Conservation (phyloP, 2,329 filamentous ascomycete species). For the Cladosporium sp. region DNA sequence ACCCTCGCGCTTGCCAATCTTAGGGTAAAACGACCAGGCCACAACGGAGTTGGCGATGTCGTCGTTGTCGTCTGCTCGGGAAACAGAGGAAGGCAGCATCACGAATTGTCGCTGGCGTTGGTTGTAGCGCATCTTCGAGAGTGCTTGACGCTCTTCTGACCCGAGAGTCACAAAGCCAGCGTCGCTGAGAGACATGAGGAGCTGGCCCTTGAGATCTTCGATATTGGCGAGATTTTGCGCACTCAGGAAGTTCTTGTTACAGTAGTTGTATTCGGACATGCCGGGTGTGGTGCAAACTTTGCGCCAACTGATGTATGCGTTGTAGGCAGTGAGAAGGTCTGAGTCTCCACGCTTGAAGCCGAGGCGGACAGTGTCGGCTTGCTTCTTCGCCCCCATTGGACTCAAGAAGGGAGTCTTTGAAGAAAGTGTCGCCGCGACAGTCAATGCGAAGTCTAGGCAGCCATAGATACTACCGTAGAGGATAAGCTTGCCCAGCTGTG, state of each 20-base stretch:
- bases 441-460: slow-evolving; percentile 88
- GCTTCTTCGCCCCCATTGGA: slow-evolving; percentile 77
- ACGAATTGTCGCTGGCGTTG: slow-evolving; percentile 73
- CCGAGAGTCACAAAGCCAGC: slow-evolving; percentile 79
- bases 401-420: slow-evolving; percentile 93
- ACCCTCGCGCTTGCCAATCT: slow-evolving; percentile 78
- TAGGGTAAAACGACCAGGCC: slow-evolving; percentile 94
- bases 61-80: slow-evolving; percentile 78
- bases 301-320: slow-evolving; percentile 89
- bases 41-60: slow-evolving; percentile 77
- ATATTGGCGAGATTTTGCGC: slow-evolving; percentile 88
- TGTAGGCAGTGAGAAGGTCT: slow-evolving; percentile 88
- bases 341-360: slow-evolving; percentile 84
- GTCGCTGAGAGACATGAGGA: slow-evolving; percentile 81
- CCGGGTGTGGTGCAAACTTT: slow-evolving; percentile 70
- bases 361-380: slow-evolving; percentile 76
- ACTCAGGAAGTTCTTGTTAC: slow-evolving; percentile 89
- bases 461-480: slow-evolving; percentile 83
- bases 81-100: slow-evolving; percentile 72
- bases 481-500: slow-evolving; percentile 91
- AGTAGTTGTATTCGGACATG: slow-evolving; percentile 82
- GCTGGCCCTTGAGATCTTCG: slow-evolving; percentile 91
- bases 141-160: slow-evolving; percentile 66
- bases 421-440: slow-evolving; percentile 87
- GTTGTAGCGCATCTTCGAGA: slow-evolving; percentile 69